phyloP scores from a whole-genome alignment of 306 rosid genomes.

The Biancaea sappan region DNA sequence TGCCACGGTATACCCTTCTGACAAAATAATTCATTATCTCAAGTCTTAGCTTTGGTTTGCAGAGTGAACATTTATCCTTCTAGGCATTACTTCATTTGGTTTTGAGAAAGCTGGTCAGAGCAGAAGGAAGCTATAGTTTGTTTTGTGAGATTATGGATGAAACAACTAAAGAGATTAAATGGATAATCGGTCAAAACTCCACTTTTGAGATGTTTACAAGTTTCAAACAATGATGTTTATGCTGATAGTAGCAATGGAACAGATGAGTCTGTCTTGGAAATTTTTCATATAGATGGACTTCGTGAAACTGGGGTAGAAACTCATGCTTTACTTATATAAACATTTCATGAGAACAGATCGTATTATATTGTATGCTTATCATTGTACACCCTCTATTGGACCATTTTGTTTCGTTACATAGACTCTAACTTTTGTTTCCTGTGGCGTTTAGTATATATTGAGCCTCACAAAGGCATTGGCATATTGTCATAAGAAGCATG shows the following conservation, averaged over 20 bases:
- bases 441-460: too few relatives aligned
- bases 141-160: too few relatives aligned
- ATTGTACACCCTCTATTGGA: background rate
- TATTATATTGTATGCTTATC: constrained; percentile 3
- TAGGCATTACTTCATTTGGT: too few relatives aligned
- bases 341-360: background rate
- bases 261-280: background rate
- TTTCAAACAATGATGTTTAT: constrained; percentile 16
- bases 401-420: too few relatives aligned
- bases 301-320: background rate
- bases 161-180: background rate
- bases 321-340: too few relatives aligned
- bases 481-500: too few relatives aligned
- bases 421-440: too few relatives aligned
- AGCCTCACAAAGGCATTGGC: too few relatives aligned
- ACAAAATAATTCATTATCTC: background rate
- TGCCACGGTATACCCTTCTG: constrained; percentile 54
- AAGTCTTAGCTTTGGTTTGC: too few relatives aligned
- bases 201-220: background rate
- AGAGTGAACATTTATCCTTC: too few relatives aligned
- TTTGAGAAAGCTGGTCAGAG: too few relatives aligned
- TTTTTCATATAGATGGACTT: background rate
- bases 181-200: background rate
- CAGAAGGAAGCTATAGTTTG: too few relatives aligned
- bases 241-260: background rate